Percentiles rank a stretch among this genome's conserved stretches.
phyloP scores from a whole-genome alignment of 257 asterid genomes.

The Osmanthus fragrans region DNA sequence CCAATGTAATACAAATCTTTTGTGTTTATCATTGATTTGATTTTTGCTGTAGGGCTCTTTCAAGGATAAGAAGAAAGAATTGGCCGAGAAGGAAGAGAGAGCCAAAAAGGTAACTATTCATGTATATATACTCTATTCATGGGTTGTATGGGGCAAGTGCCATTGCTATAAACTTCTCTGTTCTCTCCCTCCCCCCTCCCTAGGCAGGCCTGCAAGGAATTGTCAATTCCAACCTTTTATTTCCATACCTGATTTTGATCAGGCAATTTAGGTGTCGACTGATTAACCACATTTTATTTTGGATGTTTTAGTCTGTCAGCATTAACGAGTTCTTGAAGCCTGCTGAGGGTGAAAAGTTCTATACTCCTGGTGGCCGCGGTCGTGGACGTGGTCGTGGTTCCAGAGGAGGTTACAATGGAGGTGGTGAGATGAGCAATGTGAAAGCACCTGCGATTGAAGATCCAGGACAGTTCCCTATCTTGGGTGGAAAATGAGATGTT shows the following conservation, averaged over 20 bases:
- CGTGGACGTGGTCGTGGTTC: constrained; percentile 68
- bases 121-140: not conserved
- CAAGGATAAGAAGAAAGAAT: constrained; percentile 78
- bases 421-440: constrained; percentile 19
- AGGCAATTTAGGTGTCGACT: not conserved
- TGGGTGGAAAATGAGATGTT: constrained; percentile 67
- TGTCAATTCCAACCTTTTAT: too few relatives aligned
- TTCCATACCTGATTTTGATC: too few relatives aligned
- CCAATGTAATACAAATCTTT: not conserved
- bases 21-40: not conserved
- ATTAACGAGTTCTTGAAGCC: constrained; percentile 92
- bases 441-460: constrained; percentile 72
- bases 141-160: not conserved
- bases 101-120: constrained; percentile 65
- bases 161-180: not conserved
- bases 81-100: constrained; percentile 75
- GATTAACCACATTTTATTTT: not conserved
- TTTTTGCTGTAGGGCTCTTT: constrained; percentile 53
- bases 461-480: constrained; percentile 73
- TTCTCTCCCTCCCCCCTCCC: too few relatives aligned
- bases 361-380: constrained; percentile 61
- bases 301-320: constrained; percentile 62
- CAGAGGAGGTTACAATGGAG: constrained; percentile 52
- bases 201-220: too few relatives aligned
- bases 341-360: constrained; percentile 67